Percentiles rank a stretch among this genome's conserved stretches.
phyloP scores from a whole-genome alignment of 306 rosid genomes.

The Vigna trinervia region DNA sequence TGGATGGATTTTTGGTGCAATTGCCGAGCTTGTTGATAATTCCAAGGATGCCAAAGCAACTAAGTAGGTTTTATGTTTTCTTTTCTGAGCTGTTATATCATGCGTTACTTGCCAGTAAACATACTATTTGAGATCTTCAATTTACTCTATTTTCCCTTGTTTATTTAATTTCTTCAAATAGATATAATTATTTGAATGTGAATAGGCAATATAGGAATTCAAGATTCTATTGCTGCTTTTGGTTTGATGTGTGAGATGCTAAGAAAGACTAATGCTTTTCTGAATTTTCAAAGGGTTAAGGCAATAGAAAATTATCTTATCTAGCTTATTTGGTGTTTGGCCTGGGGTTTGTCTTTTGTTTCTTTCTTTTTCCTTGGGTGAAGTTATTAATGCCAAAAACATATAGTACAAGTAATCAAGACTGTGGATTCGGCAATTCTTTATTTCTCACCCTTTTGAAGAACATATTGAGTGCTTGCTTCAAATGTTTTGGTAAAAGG shows the following conservation, averaged over 20 bases:
- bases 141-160: conserved; percentile 30
- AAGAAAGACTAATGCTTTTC: conserved; percentile 5
- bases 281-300: background rate
- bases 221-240: conserved; percentile 8
- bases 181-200: background rate
- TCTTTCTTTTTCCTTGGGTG: background rate
- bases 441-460: conserved; percentile 9
- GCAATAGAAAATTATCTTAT: background rate
- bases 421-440: conserved; percentile 3
- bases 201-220: background rate
- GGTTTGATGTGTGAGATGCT: conserved; percentile 20
- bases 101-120: conserved; percentile 16
- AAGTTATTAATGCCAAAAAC: background rate
- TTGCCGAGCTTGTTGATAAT: conserved; percentile 72
- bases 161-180: background rate
- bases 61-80: conserved; percentile 54
- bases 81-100: conserved; percentile 17
- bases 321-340: background rate
- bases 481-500: background rate
- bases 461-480: conserved; percentile 4
- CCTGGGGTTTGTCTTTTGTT: background rate
- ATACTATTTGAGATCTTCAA: conserved; percentile 11
- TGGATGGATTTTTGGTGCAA: conserved; percentile 71
- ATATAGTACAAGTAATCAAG: background rate
- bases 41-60: conserved; percentile 65